Evolutionary conservation across 2,329 filamentous ascomycete genomes (phyloP), one percentile per base, ranked within the genome.

Genomic region (Colletotrichum spaethianum): DNA sequence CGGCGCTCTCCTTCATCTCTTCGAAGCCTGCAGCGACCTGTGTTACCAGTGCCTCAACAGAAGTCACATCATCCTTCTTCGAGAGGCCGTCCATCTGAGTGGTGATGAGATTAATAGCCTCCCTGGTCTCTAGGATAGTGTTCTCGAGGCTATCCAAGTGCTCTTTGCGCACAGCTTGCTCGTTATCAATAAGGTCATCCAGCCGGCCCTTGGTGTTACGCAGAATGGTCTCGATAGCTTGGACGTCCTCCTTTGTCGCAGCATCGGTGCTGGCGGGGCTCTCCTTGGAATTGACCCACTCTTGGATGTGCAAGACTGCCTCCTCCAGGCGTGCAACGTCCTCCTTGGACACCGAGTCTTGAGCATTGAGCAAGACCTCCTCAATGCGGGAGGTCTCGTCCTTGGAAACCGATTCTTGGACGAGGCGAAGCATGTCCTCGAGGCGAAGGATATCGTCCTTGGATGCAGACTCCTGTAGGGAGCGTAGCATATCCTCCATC

Each of bases 181-280:
- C 93, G 4, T 91, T 88, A 62, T 95, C 89, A 61, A 97, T 89
- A 26, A 90, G 81, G 71, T 97, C 95, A 70, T 98, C 96, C 12
- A 98, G 85, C 57, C 93, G 93, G 6, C 92, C 91, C 80, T 98
- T 98, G 40, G 95, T 95, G 79, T 97, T 98, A 52, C 93, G 91
- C 16, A 98, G 87, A 60, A 98, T 91, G 0, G 93, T 97, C 81
- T 98, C 96, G 70, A 98, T 95, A 14, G 94, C 94, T 73, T 96
- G 91, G 0, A 95, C 94, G 76, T 98, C 95, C 75, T 98, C 94
- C 79, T 94, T 94, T 40, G 87, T 91, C 7, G 93, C 91, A 2
- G 86, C 80, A 46, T 91, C 90, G 3, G 77, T 77, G 5, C 73
- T 68, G 18, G 63, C 48, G 70, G 81, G 42, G 44, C 74, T 67